Evolutionary conservation across 768 basidiomycete species (phyloP), one percentile per base, ranked within the genome.

Genomic region (Pisolithus sp.): DNA sequence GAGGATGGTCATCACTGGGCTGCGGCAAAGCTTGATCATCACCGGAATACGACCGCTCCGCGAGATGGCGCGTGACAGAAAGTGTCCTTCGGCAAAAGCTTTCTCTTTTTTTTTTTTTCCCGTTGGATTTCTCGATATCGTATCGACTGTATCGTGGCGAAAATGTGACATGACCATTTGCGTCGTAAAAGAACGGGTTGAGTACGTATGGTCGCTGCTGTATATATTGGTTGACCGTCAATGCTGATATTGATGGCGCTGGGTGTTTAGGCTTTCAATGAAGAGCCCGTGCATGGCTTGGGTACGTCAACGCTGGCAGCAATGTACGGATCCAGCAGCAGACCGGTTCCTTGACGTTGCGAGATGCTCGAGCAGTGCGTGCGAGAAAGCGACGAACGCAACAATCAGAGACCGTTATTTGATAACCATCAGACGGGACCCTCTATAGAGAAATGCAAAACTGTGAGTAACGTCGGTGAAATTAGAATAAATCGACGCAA

Each of bases 351-450:
- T 58, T 52, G 15, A 49, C 23, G 30, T 59, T 47, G 53, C 60
- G 69, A 15, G 68, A 58, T 1, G 68, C 68, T n/a, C 59, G 53
- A 3, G 62, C 57, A n/a, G n/a, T n/a, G 6, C 66, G 61, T 17
- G 68, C 50, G 53, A 66, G 62, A 52, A 70, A 26, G 26, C 1
- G 26, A 26, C 26, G 26, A 67, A 34, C 4, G 13, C 13, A 15
- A 13, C 12, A 13, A 15, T 12, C 4, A 34, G 34, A 34, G 12
- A 34, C 34, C 12, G 12, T 34, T 5, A 15, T 4, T 13, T 34
- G 12, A 34, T 34, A 66, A 54, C 34, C 34, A 34, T 34, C 12
- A 5, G 12, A 34, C 12, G 30, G 9, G 9, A 31, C 30, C 9
- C 30, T 31, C 30, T 31, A 34, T 4, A 34, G 13, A 34, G 12